Evolutionary conservation across 495 filamentous ascomycete species (phyloP).

Genomic region (Penicillium bovifimosum): DNA sequence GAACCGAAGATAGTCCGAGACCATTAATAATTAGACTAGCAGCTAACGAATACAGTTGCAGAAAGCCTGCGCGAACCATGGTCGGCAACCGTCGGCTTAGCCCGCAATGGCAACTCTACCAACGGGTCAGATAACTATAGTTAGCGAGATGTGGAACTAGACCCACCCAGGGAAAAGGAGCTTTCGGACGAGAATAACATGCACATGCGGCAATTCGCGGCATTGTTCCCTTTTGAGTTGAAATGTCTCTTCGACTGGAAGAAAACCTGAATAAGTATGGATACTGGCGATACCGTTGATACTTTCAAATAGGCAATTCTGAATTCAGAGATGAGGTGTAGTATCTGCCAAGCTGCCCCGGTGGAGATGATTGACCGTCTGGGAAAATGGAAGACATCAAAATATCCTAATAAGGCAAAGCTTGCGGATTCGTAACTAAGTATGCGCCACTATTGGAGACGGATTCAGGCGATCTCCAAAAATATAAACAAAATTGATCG

Average conservation of each 20-base stretch:
- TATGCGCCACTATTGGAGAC: not conserved
- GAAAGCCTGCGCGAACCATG: conserved; percentile 15
- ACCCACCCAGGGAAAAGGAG: conserved; percentile 17
- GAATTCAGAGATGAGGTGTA: not conserved
- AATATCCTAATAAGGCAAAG: not conserved
- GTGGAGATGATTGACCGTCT: not conserved
- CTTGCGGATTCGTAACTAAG: too few species aligned
- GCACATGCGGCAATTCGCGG: not conserved
- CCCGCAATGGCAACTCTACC: conserved; percentile 20
- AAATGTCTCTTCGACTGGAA: not conserved
- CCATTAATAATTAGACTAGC: not conserved
- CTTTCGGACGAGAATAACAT: conserved; percentile 13
- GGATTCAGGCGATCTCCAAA: conserved; percentile 1
- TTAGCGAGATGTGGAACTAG: conserved; percentile 26
- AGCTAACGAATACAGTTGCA: conserved; percentile 6
- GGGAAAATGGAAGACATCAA: not conserved
- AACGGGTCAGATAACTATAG: conserved; percentile 18
- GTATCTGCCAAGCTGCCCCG: not conserved
- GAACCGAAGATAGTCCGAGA: not conserved
- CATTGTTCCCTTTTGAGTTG: not conserved
- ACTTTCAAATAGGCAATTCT: not conserved
- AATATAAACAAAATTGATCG: not conserved
- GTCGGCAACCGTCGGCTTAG: conserved; percentile 25
- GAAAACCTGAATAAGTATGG: not conserved
- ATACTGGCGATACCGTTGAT: not conserved